phyloP scores from a whole-genome alignment of 140 eudicot species.

The Anethum foeniculum region DNA sequence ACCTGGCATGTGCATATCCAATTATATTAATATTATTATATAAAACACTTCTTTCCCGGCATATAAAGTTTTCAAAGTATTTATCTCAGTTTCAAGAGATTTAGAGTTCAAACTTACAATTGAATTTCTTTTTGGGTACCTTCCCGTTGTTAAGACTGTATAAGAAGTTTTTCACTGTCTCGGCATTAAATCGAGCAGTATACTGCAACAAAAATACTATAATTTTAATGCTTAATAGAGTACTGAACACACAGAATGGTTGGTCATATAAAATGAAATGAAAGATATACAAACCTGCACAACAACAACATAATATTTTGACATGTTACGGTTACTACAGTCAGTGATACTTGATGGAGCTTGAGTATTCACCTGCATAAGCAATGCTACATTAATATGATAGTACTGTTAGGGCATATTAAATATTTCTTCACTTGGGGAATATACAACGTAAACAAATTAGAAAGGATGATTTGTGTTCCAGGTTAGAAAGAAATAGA shows the following conservation, averaged over 20 bases:
- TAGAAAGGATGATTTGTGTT: background rate
- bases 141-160: slow-evolving; percentile 75
- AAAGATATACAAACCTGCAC: slow-evolving; percentile 56
- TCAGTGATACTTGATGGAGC: slow-evolving; percentile 68
- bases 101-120: slow-evolving; percentile 50
- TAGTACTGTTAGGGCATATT: background rate
- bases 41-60: background rate
- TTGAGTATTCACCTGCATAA: slow-evolving; percentile 78
- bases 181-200: slow-evolving; percentile 91
- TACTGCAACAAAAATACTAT: slow-evolving; percentile 43
- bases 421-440: background rate
- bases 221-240: background rate
- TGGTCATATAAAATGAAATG: background rate
- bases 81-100: background rate
- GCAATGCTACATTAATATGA: background rate
- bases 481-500: background rate
- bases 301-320: slow-evolving; percentile 86
- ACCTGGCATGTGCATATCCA: background rate
- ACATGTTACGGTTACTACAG: slow-evolving; percentile 74
- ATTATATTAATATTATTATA: background rate
- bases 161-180: slow-evolving; percentile 70
- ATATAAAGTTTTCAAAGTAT: background rate
- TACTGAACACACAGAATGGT: background rate
- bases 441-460: background rate
- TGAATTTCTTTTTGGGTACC: slow-evolving; percentile 88